phyloP scores from a whole-genome alignment of 306 rosid species.

The Acmispon strigosus region DNA sequence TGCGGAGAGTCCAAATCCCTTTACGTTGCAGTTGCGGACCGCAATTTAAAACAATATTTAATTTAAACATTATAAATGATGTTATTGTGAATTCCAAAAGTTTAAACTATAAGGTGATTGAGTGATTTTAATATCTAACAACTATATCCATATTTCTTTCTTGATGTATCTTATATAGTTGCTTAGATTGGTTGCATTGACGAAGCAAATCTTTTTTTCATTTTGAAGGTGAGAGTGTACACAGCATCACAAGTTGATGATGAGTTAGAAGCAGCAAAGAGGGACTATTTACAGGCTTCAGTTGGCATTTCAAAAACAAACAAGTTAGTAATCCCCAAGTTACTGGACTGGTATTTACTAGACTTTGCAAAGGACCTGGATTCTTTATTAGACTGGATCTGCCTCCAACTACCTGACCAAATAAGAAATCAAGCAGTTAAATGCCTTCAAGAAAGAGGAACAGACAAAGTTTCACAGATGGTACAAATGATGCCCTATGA shows the following conservation, averaged over 20 bases:
- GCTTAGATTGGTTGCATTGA: slow-evolving; percentile 3
- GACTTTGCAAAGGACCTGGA: slow-evolving; percentile 93
- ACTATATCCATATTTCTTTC: not conserved
- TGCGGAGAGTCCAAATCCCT: too few species aligned
- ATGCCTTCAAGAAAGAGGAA: slow-evolving; percentile 61
- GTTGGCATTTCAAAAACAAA: slow-evolving; percentile 63
- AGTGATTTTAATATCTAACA: not conserved
- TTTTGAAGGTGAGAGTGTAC: slow-evolving; percentile 80
- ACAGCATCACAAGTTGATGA: slow-evolving; percentile 70
- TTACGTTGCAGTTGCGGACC: too few species aligned
- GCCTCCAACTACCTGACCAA: slow-evolving; percentile 71
- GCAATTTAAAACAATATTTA: too few species aligned
- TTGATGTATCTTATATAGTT: not conserved
- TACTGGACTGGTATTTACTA: slow-evolving; percentile 84
- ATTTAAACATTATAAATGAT: too few species aligned
- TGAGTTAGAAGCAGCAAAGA: slow-evolving; percentile 83
- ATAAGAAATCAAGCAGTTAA: slow-evolving; percentile 57
- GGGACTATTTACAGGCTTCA: slow-evolving; percentile 82
- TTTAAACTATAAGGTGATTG: not conserved
- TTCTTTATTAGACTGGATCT: slow-evolving; percentile 80
- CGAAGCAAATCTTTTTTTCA: not conserved
- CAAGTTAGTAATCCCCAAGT: slow-evolving; percentile 69
- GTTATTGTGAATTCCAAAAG: not conserved
- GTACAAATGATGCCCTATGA: slow-evolving; percentile 79
- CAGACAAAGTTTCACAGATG: slow-evolving; percentile 45